A percentile compares a stretch with the other conserved stretches of the same genome.
phyloP scores from a whole-genome alignment of 177 flowering plant genomes.

The Telopea speciosissima region DNA sequence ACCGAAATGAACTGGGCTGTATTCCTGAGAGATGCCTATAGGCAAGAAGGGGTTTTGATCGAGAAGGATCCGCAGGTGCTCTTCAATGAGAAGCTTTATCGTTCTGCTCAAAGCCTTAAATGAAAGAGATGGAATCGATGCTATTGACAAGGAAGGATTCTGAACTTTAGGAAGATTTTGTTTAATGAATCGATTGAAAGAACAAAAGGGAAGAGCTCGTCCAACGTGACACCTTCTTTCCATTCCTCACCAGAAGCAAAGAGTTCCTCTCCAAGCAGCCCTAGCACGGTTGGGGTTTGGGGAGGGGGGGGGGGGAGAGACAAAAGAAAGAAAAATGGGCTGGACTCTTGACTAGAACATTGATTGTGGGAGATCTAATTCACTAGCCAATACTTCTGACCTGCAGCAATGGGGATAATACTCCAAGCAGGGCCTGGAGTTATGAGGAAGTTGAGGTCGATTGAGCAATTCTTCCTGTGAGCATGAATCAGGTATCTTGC shows the following conservation, averaged over 20 bases:
- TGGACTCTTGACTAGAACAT: not conserved
- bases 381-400: not conserved
- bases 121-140: slow-evolving; percentile 29
- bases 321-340: not conserved
- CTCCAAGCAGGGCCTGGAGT: not conserved
- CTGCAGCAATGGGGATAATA: not conserved
- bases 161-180: not conserved
- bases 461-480: not conserved
- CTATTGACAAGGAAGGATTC: not conserved
- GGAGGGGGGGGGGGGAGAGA: too few species aligned
- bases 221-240: slow-evolving; percentile 47
- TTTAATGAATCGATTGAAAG: not conserved
- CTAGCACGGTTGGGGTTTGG: too few species aligned
- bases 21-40: slow-evolving; percentile 1
- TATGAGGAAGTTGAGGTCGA: not conserved
- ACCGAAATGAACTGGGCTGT: slow-evolving; percentile 86
- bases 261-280: slow-evolving; percentile 71
- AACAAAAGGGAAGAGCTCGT: slow-evolving; percentile 21
- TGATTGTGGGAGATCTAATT: not conserved
- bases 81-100: slow-evolving; percentile 71
- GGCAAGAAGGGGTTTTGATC: slow-evolving; percentile 28
- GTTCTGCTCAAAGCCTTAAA: slow-evolving; percentile 36
- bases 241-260: slow-evolving; percentile 58
- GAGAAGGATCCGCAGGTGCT: slow-evolving; percentile 76
- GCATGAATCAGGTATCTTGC: slow-evolving; percentile 4